Evolutionary conservation across 768 basidiomycete species (phyloP).

Genomic region (Holtermanniella nyarrowii): DNA sequence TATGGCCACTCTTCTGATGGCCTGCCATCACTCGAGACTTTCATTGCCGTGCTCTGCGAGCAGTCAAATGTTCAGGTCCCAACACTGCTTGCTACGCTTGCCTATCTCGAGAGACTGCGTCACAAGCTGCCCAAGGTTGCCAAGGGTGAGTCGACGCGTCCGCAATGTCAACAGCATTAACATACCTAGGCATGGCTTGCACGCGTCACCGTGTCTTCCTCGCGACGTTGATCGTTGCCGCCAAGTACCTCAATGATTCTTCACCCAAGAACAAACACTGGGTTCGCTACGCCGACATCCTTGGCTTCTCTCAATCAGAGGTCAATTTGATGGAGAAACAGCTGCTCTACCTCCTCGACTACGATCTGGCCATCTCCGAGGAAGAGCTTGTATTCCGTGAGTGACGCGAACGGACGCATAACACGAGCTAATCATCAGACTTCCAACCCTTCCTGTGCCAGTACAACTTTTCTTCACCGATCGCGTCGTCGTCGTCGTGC

Average conservation of each 20-base stretch:
- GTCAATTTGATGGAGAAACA: slow-evolving; percentile 96
- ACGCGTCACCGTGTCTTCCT: slow-evolving; percentile 84
- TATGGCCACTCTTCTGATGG: slow-evolving; percentile 37
- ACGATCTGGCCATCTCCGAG: slow-evolving; percentile 36
- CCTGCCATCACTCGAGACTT: slow-evolving; percentile 68
- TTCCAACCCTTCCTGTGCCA: slow-evolving; percentile 37
- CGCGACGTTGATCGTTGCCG: slow-evolving; percentile 75
- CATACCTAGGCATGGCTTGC: slow-evolving; percentile 34
- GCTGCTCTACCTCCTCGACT: slow-evolving; percentile 76
- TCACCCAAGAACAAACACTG: slow-evolving; percentile 85
- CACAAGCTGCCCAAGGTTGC: slow-evolving; percentile 69
- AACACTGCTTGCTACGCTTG: slow-evolving; percentile 78
- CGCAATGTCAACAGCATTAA: neutral
- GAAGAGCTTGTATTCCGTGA: slow-evolving; percentile 25
- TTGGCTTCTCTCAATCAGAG: slow-evolving; percentile 49
- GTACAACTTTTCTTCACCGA: slow-evolving; percentile 25
- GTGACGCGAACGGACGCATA: neutral
- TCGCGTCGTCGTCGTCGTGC: slow-evolving; percentile 13
- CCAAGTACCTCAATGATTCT: slow-evolving; percentile 84
- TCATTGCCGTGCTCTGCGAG: slow-evolving; percentile 71
- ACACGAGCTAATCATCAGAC: slow-evolving; percentile 9
- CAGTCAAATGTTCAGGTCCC: slow-evolving; percentile 80
- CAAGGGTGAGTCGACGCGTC: slow-evolving; percentile 54
- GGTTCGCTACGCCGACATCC: slow-evolving; percentile 56
- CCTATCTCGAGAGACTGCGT: slow-evolving; percentile 82